Conservation (phyloP, 129 eudicot species). For the Escallonia rubra region DNA sequence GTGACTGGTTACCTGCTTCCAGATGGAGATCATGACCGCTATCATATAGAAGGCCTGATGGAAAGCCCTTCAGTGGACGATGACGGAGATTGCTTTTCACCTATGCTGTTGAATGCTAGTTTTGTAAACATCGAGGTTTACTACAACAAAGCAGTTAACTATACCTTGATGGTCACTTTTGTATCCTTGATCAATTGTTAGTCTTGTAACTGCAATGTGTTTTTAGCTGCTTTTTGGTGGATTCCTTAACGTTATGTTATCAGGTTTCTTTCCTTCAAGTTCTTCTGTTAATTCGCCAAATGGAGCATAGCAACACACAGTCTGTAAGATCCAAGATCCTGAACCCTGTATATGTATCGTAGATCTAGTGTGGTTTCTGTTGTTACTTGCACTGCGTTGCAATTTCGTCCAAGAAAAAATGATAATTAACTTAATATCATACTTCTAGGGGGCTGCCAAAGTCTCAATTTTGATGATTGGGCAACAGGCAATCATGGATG, state of each 20-base stretch:
- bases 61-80: constrained; percentile 97
- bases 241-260: constrained; percentile 33
- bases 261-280: constrained; percentile 95
- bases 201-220: neutral
- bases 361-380: too few relatives aligned
- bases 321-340: constrained; percentile 49
- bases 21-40: constrained; percentile 84
- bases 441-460: constrained; percentile 87
- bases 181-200: constrained; percentile 60
- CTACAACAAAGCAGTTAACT: constrained; percentile 96
- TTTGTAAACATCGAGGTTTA: constrained; percentile 83
- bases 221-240: constrained; percentile 15
- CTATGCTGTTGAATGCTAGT: constrained; percentile 79
- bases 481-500: constrained; percentile 99
- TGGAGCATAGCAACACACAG: constrained; percentile 99
- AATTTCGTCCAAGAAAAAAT: neutral
- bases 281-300: constrained; percentile 90
- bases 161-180: constrained; percentile 98
- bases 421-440: constrained; percentile 5
- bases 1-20: constrained; percentile 7
- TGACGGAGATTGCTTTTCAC: constrained; percentile 93
- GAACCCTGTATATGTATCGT: too few relatives aligned
- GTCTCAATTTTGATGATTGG: constrained; percentile 92
- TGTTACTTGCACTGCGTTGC: too few relatives aligned
- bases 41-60: constrained; percentile 89